These are phyloP conservation scores for Exophiala mesophila DNA, from an alignment of 2,329 filamentous ascomycete genomes.

Conservation along the genomic window DNA sequence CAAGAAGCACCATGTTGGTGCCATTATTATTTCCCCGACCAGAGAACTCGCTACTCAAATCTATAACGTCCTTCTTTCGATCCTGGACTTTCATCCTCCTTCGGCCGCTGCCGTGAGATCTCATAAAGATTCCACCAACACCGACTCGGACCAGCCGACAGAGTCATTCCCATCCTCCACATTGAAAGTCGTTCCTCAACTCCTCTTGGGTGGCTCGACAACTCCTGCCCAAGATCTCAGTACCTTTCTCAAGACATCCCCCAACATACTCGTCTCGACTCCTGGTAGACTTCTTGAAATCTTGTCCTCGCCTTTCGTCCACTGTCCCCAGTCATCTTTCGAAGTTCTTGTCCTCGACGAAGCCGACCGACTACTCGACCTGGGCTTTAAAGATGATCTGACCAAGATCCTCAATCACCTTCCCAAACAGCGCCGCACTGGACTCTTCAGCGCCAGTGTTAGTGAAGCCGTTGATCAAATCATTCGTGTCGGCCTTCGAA, in stretches of 20 bases:
- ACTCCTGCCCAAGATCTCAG: conserved; percentile 81
- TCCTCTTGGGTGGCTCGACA: conserved; percentile 79
- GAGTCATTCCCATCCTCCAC: conserved; percentile 31
- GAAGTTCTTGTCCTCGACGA: conserved; percentile 92
- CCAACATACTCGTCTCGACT: conserved; percentile 85
- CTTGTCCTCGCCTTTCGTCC: conserved; percentile 77
- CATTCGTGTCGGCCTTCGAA: conserved; percentile 83
- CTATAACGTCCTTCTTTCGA: conserved; percentile 67
- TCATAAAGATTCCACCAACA: conserved; percentile 37
- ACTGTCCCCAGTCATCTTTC: conserved; percentile 82
- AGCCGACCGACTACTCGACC: conserved; percentile 83
- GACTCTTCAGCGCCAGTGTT: conserved; percentile 92
- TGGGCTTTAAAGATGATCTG: conserved; percentile 89
- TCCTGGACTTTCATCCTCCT: conserved; percentile 76
- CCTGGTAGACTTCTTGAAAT: conserved; percentile 86
- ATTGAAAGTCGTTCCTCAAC: conserved; percentile 69
- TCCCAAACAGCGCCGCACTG: conserved; percentile 89
- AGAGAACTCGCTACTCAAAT: conserved; percentile 90
- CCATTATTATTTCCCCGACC: conserved; percentile 88
- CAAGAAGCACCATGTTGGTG: conserved; percentile 83
- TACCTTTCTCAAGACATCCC: conserved; percentile 73
- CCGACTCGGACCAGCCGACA: conserved; percentile 28
- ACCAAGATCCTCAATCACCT: conserved; percentile 68
- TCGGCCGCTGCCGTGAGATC: conserved; percentile 54
- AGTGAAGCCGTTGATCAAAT: conserved; percentile 91